Evolutionary conservation across 2,329 filamentous ascomycete genomes (phyloP), one percentile per base, ranked within the genome.

Genomic region (Curvularia lunata): DNA sequence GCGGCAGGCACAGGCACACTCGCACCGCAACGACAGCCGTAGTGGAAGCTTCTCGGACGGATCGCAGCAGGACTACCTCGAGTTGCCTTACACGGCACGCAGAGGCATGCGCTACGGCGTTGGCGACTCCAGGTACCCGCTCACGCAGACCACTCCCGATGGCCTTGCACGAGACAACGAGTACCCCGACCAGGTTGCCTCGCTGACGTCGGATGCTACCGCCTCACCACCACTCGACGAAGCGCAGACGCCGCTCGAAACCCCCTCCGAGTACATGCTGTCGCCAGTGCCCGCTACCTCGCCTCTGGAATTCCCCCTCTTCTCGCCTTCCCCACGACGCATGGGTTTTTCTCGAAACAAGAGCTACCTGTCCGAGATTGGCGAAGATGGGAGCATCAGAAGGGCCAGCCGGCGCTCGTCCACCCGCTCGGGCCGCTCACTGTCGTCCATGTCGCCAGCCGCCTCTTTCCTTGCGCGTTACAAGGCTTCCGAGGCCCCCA

Each of bases 381-480:
- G 70, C 38, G 70, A 67, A 21, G 72, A 74, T 23, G 70, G 68
- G n/a, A 75, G 75, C 53, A 30, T 75, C n/a, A 65, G 74, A n/a
- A 67, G 71, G 49, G 61, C 66, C 18, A 77, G 73, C 56, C 75
- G 78, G 13, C 72, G 77, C 34, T 73, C 71, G 23, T 83, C 82
- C 13, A 78, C 78, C 27, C 80, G 82, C 23, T 84, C 84, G 65
- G 66, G 82, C 73, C 58, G 82, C 75, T 72, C 74, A 7, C 52
- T 76, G 40, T 77, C 77, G 23, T 83, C 82, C 53, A 84, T 84
- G 70, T 87, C 85, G 5, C 85, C 84, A 1, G 85, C 85, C 12
- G 83, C 83, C 45, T 82, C 81, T 18, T 87, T 85, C 62, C 76
- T 87, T 23, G 83, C 83, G n/a, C 80, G 82, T 66, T 86, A 82